phyloP scores from a whole-genome alignment of 331 rosid species.

The Saraca asoca region DNA sequence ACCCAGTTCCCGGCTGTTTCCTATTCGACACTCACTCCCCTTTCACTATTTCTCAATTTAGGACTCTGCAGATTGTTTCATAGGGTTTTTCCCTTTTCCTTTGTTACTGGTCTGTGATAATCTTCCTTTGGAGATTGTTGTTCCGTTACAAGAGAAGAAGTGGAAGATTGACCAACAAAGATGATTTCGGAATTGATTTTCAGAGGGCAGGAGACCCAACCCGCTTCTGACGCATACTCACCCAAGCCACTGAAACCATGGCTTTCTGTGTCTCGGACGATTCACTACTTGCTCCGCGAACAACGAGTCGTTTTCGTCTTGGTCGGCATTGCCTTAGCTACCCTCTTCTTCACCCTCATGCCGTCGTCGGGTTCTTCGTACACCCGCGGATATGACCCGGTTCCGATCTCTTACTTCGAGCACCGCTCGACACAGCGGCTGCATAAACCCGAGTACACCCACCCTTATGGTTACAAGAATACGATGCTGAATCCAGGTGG shows the following conservation, averaged over 20 bases:
- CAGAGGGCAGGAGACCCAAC: constrained; percentile 85
- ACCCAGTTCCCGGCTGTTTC: too few species aligned
- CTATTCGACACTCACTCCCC: too few species aligned
- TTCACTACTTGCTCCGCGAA: constrained; percentile 76
- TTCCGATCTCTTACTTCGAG: constrained; percentile 38
- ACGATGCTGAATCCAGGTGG: constrained; percentile 53
- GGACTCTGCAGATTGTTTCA: too few species aligned
- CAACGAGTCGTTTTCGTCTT: constrained; percentile 74
- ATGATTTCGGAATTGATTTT: constrained; percentile 81
- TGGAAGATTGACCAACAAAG: background rate
- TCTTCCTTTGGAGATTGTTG: too few species aligned
- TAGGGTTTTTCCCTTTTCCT: too few species aligned
- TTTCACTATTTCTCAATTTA: too few species aligned
- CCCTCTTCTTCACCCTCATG: constrained; percentile 55
- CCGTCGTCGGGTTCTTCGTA: constrained; percentile 42
- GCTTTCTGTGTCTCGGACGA: constrained; percentile 65
- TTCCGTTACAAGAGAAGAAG: too few species aligned
- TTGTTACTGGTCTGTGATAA: too few species aligned
- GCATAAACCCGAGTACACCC: constrained; percentile 42
- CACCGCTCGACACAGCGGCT: constrained; percentile 35
- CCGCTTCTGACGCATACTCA: constrained; percentile 57
- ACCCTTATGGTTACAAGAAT: constrained; percentile 32
- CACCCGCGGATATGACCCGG: constrained; percentile 16
- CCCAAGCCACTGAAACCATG: constrained; percentile 82
- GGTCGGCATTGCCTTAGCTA: constrained; percentile 72